Percentiles rank a stretch among this genome's conserved stretches.
phyloP scores from a whole-genome alignment of 2,329 filamentous ascomycete genomes.

The Dothiorella sarmentorum region DNA sequence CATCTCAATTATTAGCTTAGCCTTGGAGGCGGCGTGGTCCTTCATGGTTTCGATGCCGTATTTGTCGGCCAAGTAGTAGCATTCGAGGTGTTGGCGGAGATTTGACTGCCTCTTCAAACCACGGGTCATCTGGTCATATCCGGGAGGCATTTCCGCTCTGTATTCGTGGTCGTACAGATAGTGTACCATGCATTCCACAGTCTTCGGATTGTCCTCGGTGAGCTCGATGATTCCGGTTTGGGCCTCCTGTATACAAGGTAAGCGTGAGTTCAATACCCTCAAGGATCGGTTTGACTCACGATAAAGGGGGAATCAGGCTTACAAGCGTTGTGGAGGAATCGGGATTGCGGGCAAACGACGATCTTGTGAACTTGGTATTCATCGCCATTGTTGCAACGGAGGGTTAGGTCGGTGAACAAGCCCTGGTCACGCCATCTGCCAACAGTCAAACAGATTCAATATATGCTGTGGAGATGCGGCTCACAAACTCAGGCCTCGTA shows the following conservation, averaged over 20 bases:
- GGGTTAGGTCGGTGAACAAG: not conserved
- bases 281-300: not conserved
- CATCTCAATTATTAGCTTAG: no score
- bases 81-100: not conserved
- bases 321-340: not conserved
- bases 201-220: not conserved
- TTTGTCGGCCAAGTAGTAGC: not conserved
- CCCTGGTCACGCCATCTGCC: not conserved
- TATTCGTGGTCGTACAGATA: not conserved
- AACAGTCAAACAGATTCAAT: no score
- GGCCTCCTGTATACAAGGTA: no score
- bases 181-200: not conserved
- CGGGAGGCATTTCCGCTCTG: no score
- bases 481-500: not conserved
- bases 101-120: not conserved
- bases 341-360: not conserved
- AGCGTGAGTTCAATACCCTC: no score
- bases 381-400: not conserved
- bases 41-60: not conserved
- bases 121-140: no score
- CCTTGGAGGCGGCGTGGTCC: not conserved
- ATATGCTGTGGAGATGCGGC: no score
- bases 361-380: not conserved
- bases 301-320: not conserved
- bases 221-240: slow-evolving; percentile 1